A percentile compares a stretch with the other conserved stretches of the same genome.
These are phyloP conservation scores for Macrocybe gigantea DNA, from an alignment of 768 basidiomycete genomes.

Conservation along the genomic window DNA sequence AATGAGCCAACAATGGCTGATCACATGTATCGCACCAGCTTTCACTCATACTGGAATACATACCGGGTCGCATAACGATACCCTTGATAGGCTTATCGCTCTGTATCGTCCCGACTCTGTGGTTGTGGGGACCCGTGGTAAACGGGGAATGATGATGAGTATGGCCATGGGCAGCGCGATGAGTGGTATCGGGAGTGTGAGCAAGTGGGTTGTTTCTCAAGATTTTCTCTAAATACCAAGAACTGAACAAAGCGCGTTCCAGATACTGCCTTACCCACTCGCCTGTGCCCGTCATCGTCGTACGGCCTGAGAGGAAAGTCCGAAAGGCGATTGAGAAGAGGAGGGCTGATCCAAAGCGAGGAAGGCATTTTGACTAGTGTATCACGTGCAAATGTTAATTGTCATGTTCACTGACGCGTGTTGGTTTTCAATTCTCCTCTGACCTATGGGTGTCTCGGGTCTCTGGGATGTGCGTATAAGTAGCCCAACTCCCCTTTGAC, in stretches of 20 bases:
- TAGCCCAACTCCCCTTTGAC: background rate
- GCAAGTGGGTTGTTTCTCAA: constrained; percentile 27
- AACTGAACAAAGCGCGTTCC: background rate
- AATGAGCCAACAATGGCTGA: background rate
- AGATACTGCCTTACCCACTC: constrained; percentile 87
- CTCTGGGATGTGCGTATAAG: constrained; percentile 35
- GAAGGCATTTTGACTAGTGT: constrained; percentile 60
- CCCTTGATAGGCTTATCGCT: constrained; percentile 88
- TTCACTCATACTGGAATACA: constrained; percentile 89
- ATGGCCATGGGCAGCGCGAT: constrained; percentile 2
- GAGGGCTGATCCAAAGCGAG: constrained; percentile 83
- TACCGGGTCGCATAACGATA: constrained; percentile 88
- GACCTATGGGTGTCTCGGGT: constrained; percentile 30
- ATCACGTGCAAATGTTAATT: no score
- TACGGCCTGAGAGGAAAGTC: constrained; percentile 84
- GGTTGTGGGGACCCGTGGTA: constrained; percentile 87
- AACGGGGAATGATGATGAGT: constrained; percentile 28
- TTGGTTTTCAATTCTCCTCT: no score
- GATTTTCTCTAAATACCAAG: background rate
- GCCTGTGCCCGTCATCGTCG: constrained; percentile 94
- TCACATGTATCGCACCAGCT: constrained; percentile 37
- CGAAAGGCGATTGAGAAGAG: constrained; percentile 82
- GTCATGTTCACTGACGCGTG: no score
- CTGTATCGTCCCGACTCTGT: constrained; percentile 89
- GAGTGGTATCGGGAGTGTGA: constrained; percentile 42